These are phyloP conservation scores for Globisporangium mamillatum DNA, from an alignment of 352 stramenopile genomes.

Conservation along the genomic window DNA sequence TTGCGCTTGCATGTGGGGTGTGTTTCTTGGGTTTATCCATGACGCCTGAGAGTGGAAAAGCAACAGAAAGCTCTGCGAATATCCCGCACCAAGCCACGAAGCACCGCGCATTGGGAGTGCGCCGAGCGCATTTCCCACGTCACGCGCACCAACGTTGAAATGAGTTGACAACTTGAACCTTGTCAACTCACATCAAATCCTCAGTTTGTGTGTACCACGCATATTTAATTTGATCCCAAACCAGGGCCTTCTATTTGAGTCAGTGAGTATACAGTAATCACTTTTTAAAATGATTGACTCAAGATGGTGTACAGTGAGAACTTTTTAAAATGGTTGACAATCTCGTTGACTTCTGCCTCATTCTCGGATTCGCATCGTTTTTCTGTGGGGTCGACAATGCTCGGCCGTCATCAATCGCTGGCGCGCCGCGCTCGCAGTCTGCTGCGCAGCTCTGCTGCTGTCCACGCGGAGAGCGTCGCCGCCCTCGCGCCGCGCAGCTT, in stretches of 20 bases:
- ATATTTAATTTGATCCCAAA: background rate
- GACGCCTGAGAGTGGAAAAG: background rate
- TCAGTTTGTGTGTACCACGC: background rate
- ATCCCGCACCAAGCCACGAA: background rate
- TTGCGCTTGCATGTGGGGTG: background rate
- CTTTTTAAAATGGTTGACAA: background rate
- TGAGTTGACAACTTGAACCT: background rate
- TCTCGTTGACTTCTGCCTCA: background rate
- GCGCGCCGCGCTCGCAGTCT: conserved; percentile 6
- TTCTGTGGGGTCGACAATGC: conserved; percentile 12
- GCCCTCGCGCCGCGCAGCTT: background rate
- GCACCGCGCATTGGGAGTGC: background rate
- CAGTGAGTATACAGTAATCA: background rate
- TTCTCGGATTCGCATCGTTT: conserved; percentile 11
- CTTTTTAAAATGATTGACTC: background rate
- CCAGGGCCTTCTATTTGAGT: background rate
- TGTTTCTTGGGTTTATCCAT: background rate
- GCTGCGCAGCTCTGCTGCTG: background rate
- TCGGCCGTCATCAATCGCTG: conserved; percentile 13
- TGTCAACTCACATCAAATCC: background rate
- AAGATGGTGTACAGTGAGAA: background rate
- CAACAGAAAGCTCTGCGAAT: background rate
- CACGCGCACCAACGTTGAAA: background rate
- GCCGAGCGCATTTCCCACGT: background rate
- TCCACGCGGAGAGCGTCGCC: background rate